Evolutionary conservation across 306 rosid species (phyloP).

Genomic region (Cicer bijugum): DNA sequence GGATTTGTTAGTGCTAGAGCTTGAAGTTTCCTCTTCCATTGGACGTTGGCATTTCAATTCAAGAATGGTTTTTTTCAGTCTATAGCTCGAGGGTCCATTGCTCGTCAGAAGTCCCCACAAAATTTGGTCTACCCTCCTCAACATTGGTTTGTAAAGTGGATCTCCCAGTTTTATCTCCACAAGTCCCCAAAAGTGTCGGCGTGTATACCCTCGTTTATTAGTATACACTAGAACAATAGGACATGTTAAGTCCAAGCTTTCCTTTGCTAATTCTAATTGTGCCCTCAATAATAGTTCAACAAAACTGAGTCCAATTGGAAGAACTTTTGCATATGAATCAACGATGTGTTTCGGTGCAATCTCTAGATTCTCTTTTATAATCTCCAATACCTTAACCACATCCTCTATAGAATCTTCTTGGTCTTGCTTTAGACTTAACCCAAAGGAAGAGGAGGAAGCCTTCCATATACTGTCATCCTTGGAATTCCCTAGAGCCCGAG

Average conservation of each 20-base stretch:
- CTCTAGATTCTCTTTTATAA: constrained; percentile 18
- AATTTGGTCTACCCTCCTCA: neutral
- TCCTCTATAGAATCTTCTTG: constrained; percentile 14
- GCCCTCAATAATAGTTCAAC: neutral
- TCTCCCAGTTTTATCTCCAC: constrained; percentile 24
- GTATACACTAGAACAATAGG: constrained; percentile 14
- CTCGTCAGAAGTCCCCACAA: neutral
- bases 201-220: neutral
- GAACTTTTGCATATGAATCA: neutral
- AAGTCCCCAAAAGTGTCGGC: constrained; percentile 28
- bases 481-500: neutral
- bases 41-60: constrained; percentile 8
- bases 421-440: constrained; percentile 31
- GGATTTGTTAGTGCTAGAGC: neutral
- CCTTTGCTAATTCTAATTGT: neutral
- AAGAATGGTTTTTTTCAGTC: neutral
- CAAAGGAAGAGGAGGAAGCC: constrained; percentile 33
- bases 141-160: constrained; percentile 12
- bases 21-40: constrained; percentile 10
- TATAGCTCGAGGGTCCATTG: neutral
- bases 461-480: neutral
- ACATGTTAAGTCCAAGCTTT: neutral
- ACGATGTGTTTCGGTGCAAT: neutral
- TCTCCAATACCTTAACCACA: constrained; percentile 9
- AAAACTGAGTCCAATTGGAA: neutral